Conservation (phyloP, 2,329 filamentous ascomycete species). For the Paracorniculantispora psalliotae region DNA sequence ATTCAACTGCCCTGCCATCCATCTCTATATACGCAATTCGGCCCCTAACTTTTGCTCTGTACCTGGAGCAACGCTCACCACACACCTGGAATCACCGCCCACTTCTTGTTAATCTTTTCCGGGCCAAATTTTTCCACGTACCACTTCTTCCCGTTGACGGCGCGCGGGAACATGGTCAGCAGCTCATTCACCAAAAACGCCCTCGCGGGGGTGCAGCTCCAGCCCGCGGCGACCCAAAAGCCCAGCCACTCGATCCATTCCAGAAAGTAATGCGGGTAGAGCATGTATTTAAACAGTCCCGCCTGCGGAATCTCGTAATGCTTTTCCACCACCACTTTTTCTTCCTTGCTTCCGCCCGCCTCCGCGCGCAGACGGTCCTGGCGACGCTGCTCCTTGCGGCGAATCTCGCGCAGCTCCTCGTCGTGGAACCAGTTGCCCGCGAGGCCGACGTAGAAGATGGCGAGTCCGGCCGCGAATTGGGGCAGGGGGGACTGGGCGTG, state of each 20-base stretch:
- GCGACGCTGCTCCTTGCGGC: constrained; percentile 60
- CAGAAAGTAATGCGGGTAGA: constrained; percentile 91
- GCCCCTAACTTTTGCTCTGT: too few relatives aligned
- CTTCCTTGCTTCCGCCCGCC: constrained; percentile 17
- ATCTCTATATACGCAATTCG: too few relatives aligned
- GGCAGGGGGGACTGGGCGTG: constrained; percentile 30
- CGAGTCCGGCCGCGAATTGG: constrained; percentile 59
- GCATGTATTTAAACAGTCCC: constrained; percentile 74
- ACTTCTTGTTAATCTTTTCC: constrained; percentile 69
- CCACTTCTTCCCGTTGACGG: constrained; percentile 76
- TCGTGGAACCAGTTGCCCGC: constrained; percentile 83
- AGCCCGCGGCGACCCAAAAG: constrained; percentile 72
- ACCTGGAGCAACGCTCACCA: constrained; percentile 26
- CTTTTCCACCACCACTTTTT: constrained; percentile 61
- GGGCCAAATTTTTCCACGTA: constrained; percentile 84
- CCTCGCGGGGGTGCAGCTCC: constrained; percentile 66
- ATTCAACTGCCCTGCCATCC: too few relatives aligned
- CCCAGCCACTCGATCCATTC: constrained; percentile 97
- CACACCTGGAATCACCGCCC: constrained; percentile 61
- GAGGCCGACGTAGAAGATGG: constrained; percentile 72
- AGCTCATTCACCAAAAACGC: constrained; percentile 84
- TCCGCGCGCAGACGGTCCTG: constrained; percentile 40
- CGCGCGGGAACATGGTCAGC: constrained; percentile 82
- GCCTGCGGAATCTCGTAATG: constrained; percentile 82
- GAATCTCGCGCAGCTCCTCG: constrained; percentile 81